Percentiles rank a stretch among this genome's conserved stretches.
These are phyloP conservation scores for Gnomoniopsis smithogilvyi DNA, from an alignment of 2,329 filamentous ascomycete genomes.

Conservation along the genomic window DNA sequence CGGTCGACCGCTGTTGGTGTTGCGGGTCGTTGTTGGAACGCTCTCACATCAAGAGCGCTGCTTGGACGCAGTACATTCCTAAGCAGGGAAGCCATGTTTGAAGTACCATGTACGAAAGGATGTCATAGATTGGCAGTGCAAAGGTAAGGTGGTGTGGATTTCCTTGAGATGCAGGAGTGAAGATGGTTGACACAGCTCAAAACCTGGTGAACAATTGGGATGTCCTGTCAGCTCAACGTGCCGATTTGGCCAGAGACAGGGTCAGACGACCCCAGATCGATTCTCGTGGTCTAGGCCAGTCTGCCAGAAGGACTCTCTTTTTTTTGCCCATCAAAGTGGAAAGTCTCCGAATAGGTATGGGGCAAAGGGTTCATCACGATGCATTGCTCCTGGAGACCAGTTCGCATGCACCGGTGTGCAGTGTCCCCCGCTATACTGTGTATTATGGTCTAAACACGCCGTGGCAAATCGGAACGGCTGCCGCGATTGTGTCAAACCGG, in stretches of 20 bases:
- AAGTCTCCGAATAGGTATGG: background rate
- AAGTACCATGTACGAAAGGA: background rate
- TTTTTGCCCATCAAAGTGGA: background rate
- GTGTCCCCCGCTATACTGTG: background rate
- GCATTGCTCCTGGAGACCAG: constrained; percentile 3
- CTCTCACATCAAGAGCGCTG: constrained; percentile 7
- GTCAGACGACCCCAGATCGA: background rate
- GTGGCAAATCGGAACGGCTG: background rate
- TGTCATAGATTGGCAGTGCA: background rate
- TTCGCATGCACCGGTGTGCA: background rate
- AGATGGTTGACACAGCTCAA: no score
- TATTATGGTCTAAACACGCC: background rate
- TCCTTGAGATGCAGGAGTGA: no score
- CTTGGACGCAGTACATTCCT: constrained; percentile 11
- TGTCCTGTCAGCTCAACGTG: background rate
- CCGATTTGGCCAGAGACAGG: background rate
- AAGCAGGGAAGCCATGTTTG: constrained; percentile 11
- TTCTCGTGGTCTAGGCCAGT: background rate
- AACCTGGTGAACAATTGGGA: no score
- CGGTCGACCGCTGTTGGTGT: background rate
- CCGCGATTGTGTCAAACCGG: background rate
- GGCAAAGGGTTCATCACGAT: constrained; percentile 1
- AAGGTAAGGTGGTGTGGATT: background rate
- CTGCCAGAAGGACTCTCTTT: background rate
- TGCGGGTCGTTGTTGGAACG: background rate